Conservation (phyloP, 2,329 filamentous ascomycete species). For the Curvularia hawaiiensis region DNA sequence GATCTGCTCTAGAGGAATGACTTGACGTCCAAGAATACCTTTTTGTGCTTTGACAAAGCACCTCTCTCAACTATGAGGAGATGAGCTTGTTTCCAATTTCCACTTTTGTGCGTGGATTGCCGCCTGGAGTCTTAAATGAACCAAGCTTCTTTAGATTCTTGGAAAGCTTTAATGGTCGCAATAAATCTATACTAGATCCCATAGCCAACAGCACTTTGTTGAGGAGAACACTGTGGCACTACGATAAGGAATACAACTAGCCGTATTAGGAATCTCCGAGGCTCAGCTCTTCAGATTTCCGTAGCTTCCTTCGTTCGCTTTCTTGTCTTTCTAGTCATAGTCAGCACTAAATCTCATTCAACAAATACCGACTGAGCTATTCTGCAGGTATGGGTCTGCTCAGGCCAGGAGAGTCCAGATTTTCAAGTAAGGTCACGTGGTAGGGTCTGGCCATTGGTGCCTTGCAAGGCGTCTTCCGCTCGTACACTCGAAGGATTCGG, state of each 20-base stretch:
- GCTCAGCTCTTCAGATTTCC: background rate
- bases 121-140: background rate
- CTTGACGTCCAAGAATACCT: background rate
- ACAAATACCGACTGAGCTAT: background rate
- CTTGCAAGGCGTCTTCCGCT: background rate
- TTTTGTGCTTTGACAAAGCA: background rate
- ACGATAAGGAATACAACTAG: background rate
- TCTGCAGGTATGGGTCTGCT: background rate
- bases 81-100: background rate
- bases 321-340: background rate
- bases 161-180: background rate
- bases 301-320: background rate
- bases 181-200: background rate
- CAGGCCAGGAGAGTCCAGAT: background rate
- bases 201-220: background rate
- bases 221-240: background rate
- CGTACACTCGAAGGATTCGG: background rate
- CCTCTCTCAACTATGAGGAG: background rate
- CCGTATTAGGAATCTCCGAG: background rate
- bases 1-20: background rate
- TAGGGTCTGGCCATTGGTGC: background rate
- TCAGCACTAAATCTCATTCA: background rate
- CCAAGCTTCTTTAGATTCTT: background rate
- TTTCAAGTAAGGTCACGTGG: background rate
- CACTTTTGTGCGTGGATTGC: background rate